Evolutionary conservation across 257 asterid genomes (phyloP), one percentile per base, ranked within the genome.

Genomic region (Penstemon davidsonii): DNA sequence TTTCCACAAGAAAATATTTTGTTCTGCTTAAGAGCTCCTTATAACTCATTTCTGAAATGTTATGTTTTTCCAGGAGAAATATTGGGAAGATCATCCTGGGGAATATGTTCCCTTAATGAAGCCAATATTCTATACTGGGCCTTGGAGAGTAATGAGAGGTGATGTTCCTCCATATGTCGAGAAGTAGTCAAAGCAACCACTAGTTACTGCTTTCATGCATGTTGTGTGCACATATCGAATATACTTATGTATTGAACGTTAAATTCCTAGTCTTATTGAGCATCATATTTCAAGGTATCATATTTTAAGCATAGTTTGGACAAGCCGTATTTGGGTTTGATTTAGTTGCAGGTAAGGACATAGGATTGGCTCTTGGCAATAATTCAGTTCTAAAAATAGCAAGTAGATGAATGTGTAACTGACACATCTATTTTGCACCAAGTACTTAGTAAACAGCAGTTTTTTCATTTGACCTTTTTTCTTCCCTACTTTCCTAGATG

Each of bases 11-110:
- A 38, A 25, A 37, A 15, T 18, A 66, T 25, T 15, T 5, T 47
- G 41, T 47, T 51, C 6, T 18, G 18, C 41, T 39, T 15, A 37
- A 39, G n/a, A n/a, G 9, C 43, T 55, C 40, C 18, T n/a, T 37
- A n/a, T 8, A 6, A 67, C 49, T 39, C 60, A 41, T 45, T 52
- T 54, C 13, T 57, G 15, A 15, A 11, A 46, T 39, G 58, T 8
- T 63, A 25, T 25, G 33, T n/a, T 4, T 71, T 60, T 52, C 10
- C 85, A 92, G 96, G 98, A 92, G 81, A 89, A 80, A 68, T 92
- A 81, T 68, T 92, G 98, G 96, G 98, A 89, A 71, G 86, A 82
- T 12, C 98, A 92, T 60, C 98, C 98, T 12, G 98, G 98, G 60
- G 85, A 85, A 71, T 77, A 60, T 38, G 96, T 87, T 67, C 98